Base-by-base conservation (phyloP, 352 stramenopile genomes). In the Salisapilia sapeloensis region DNA sequence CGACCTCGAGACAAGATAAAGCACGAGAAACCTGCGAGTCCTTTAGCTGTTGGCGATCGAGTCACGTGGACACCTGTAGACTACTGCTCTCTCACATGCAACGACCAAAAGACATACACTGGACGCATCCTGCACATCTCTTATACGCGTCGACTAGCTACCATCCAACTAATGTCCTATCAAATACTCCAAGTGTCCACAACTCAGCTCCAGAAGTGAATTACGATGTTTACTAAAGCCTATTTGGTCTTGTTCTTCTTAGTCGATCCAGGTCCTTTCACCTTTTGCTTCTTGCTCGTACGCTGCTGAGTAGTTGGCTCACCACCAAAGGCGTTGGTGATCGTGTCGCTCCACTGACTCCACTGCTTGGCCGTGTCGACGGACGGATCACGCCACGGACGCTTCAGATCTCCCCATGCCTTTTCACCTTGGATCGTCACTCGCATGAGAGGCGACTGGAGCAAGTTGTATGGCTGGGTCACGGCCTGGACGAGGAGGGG, bases 401-500 rank as follows among this genome's bases (percentile, higher is more conserved):
- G 67, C 42, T 69, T 65, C 27, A 85, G 46, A 8, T 87, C 70
- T 26, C 72, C 71, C 72, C 72, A 87, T 12, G 72, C 61, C 8
- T 59, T 56, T 31, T 89, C 45, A 0, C 57, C 54, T 11, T 63
- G 62, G 34, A 89, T 33, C 31, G 51, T 56, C 18, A 89, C 55
- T 37, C 72, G 70, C 40, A 70, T 65, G 15, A 89, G 40, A n/a
- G 58, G 53, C 19, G 60, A 48, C 36, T 82, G 61, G 26, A 62
- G 55, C 28, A 89, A 32, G 48, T 80, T 81, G 29, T 77, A 75
- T 11, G 72, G 72, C 60, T 82, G 69, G 42, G 64, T 82, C 35
- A 85, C 56, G 20, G 59, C 56, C 53, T 83, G 69, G 46, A 89
- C 82, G 40, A 89, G 44, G 9, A 89, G 56, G 24, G 72, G 72